Evolutionary conservation across 2,329 filamentous ascomycete genomes (phyloP).

Genomic region (Zopfia rhizophila): DNA sequence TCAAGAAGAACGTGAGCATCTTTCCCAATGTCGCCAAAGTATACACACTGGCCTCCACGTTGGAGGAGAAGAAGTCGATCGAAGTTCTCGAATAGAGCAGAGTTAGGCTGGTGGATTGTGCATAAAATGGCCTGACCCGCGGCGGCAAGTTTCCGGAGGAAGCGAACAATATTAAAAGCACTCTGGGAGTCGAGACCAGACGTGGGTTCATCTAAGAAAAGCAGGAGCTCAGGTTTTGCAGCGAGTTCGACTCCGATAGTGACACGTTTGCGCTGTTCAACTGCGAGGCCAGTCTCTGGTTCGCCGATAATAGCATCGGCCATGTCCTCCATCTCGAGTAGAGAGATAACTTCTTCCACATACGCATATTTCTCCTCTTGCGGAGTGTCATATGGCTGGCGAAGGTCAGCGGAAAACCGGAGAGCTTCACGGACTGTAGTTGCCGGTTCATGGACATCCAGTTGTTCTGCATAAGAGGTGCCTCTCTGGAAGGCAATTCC

Average conservation of each 20-base stretch:
- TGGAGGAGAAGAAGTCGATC: conserved; percentile 83
- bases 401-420: conserved; percentile 72
- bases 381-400: conserved; percentile 68
- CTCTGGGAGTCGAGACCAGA: conserved; percentile 77
- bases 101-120: conserved; percentile 91
- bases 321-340: conserved; percentile 73
- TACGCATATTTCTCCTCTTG: conserved; percentile 71
- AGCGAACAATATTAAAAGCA: conserved; percentile 80
- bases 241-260: conserved; percentile 71
- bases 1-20: conserved; percentile 77
- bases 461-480: conserved; percentile 73
- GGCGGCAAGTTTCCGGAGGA: conserved; percentile 79
- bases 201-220: conserved; percentile 84
- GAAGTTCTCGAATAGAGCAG: conserved; percentile 87
- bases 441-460: conserved; percentile 71
- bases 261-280: conserved; percentile 75
- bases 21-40: conserved; percentile 84
- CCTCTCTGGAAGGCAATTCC: conserved; percentile 71
- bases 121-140: conserved; percentile 89
- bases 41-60: conserved; percentile 81
- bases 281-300: conserved; percentile 68
- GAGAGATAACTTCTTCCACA: conserved; percentile 72
- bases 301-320: conserved; percentile 73
- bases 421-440: conserved; percentile 73
- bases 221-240: conserved; percentile 74